A percentile compares a stretch with the other conserved stretches of the same genome.
phyloP scores from a whole-genome alignment of 1,284 basidiomycete genomes.

The Butyriboletus appendiculatus region DNA sequence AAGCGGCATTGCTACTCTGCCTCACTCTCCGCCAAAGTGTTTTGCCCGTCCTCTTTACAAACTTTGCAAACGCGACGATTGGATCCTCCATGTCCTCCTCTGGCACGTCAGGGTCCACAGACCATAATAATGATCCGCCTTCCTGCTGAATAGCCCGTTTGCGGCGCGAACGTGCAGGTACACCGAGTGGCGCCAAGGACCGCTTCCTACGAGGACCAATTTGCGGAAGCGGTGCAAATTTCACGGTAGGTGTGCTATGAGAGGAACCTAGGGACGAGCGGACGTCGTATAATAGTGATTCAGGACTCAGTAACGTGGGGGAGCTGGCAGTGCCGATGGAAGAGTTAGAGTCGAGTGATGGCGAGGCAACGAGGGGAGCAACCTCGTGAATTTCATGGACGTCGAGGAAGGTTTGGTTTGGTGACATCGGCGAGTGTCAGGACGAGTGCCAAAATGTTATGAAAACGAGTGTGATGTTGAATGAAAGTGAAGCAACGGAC shows the following conservation, averaged over 20 bases:
- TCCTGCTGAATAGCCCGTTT: constrained; percentile 20
- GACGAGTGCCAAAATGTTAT: background rate
- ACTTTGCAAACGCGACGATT: constrained; percentile 45
- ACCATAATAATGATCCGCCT: constrained; percentile 27
- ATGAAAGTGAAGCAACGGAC: constrained; percentile 20
- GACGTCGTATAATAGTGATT: constrained; percentile 10
- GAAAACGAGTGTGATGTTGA: constrained; percentile 28
- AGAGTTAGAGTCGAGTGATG: constrained; percentile 21
- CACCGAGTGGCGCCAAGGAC: constrained; percentile 58
- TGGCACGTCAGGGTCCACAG: constrained; percentile 25
- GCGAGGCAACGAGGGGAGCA: constrained; percentile 7
- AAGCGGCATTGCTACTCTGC: constrained; percentile 20
- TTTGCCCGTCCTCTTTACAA: constrained; percentile 47
- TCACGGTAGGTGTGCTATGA: constrained; percentile 41
- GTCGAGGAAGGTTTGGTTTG: constrained; percentile 8
- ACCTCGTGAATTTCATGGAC: constrained; percentile 20
- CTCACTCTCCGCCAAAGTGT: constrained; percentile 42
- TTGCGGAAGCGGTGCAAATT: constrained; percentile 66
- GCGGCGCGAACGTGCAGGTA: constrained; percentile 55
- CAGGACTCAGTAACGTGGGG: constrained; percentile 14
- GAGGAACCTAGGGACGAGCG: constrained; percentile 18
- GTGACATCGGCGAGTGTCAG: constrained; percentile 15
- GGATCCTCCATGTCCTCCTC: constrained; percentile 42
- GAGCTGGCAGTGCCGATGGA: constrained; percentile 15
- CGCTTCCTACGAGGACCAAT: constrained; percentile 55